phyloP scores from a whole-genome alignment of 2,329 filamentous ascomycete genomes.

The Colletotrichum gloeosporioides region DNA sequence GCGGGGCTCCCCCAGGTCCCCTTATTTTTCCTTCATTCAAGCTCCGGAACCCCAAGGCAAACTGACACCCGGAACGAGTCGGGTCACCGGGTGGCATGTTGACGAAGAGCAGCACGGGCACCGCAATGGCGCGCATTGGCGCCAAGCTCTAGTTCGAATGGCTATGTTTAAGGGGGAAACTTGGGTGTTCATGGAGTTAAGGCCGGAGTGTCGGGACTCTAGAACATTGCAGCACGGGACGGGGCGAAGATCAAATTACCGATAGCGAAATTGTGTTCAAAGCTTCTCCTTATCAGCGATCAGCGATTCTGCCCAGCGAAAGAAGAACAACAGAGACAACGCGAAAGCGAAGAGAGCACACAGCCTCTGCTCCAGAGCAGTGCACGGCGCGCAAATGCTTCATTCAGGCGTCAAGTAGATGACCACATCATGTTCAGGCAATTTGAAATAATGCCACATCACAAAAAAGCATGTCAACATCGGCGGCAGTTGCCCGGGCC shows the following conservation, averaged over 20 bases:
- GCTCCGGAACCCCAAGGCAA: neutral
- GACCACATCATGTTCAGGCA: neutral
- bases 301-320: neutral
- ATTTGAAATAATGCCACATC: neutral
- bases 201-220: neutral
- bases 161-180: neutral
- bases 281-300: neutral
- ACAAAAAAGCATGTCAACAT: neutral
- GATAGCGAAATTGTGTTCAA: neutral
- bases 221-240: neutral
- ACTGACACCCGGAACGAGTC: neutral
- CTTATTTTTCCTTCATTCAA: neutral
- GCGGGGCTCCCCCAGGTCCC: neutral
- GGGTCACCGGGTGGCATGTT: neutral
- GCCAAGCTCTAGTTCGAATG: neutral
- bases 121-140: neutral
- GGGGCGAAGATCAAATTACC: neutral
- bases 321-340: neutral
- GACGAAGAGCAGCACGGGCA: neutral
- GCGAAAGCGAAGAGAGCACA: neutral
- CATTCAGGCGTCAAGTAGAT: neutral
- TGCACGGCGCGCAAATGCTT: neutral
- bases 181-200: neutral
- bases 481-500: neutral
- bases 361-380: neutral